Base-by-base conservation (phyloP, 208 protist genomes). In the Angomonas ambiguus region DNA sequence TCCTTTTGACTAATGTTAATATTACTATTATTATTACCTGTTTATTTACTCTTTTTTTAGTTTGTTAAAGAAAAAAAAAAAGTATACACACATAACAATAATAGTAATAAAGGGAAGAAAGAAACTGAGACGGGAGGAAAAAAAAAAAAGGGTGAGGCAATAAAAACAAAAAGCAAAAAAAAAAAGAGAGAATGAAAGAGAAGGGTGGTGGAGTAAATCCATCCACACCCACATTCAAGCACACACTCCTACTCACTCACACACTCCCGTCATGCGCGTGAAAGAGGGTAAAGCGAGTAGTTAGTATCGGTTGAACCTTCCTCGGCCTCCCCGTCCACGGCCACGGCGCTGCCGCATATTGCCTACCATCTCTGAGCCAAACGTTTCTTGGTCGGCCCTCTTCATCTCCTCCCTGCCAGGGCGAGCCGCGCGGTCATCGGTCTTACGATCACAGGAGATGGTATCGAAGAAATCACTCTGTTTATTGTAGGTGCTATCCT, bases 381-480 rank as follows among this genome's bases (percentile, higher is more conserved):
- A 95, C 31, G 88, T 95, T 65, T 95, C 88, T 10, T 83, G 82
- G 67, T 95, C 88, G 27, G 85, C 80, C 62, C 82, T 79, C 60
- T 88, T 89, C 83, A 91, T 89, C 38, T 90, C 82, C 48, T 88
- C 83, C 30, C 88, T 85, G 53, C 91, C 84, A 10, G 77, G 42
- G 48, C 80, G 80, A 31, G 71, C 35, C 56, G 33, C 67, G 49
- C 72, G 74, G n/a, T 72, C 65, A 59, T 77, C 74, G 62, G 87
- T 83, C 77, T 89, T 89, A 60, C 83, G 72, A 33, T 92, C 88
- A 60, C 88, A 87, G 13, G 85, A 91, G 48, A 95, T 85, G 51
- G 67, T 95, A 63, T 96, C 91, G 51, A 96, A 96, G 77, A 96
- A 96, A 68, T 62, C 88, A 42, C 51, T 82, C n/a, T 11, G 27